These are phyloP conservation scores for Saposhnikovia divaricata DNA, from an alignment of 129 eudicot species.

Conservation along the genomic window DNA sequence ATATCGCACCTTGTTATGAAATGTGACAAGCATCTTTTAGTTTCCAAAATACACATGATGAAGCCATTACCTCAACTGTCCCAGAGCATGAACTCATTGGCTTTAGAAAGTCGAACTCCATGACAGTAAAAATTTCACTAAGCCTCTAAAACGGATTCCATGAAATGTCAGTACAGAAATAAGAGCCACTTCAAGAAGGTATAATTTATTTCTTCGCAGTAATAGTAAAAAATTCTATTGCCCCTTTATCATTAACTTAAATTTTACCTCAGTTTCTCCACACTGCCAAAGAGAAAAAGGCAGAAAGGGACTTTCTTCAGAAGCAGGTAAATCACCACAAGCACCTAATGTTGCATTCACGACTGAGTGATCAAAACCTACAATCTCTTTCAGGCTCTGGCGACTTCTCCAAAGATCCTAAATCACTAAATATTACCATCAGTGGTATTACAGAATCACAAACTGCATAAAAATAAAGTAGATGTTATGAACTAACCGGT, in stretches of 20 bases:
- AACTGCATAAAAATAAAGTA: not conserved
- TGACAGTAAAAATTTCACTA: constrained; percentile 45
- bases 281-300: constrained; percentile 82
- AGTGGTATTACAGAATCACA: not conserved
- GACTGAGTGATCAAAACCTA: constrained; percentile 77
- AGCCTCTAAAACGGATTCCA: constrained; percentile 46
- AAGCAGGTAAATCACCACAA: constrained; percentile 51
- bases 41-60: not conserved
- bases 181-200: not conserved
- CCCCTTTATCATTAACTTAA: not conserved
- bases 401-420: constrained; percentile 98
- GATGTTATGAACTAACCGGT: constrained; percentile 48
- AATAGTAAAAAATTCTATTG: not conserved
- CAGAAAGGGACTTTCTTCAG: constrained; percentile 50
- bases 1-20: not conserved
- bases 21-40: not conserved
- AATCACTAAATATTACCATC: not conserved
- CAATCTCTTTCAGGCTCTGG: constrained; percentile 43
- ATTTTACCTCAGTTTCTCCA: constrained; percentile 61
- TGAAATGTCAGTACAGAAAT: not conserved
- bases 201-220: not conserved
- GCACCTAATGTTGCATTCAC: constrained; percentile 77
- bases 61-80: constrained; percentile 38
- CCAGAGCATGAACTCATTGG: constrained; percentile 60
- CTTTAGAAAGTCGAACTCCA: constrained; percentile 72